Evolutionary conservation across 148 eudicot genomes (phyloP), one percentile per base, ranked within the genome.

Genomic region (Rheum nobile): DNA sequence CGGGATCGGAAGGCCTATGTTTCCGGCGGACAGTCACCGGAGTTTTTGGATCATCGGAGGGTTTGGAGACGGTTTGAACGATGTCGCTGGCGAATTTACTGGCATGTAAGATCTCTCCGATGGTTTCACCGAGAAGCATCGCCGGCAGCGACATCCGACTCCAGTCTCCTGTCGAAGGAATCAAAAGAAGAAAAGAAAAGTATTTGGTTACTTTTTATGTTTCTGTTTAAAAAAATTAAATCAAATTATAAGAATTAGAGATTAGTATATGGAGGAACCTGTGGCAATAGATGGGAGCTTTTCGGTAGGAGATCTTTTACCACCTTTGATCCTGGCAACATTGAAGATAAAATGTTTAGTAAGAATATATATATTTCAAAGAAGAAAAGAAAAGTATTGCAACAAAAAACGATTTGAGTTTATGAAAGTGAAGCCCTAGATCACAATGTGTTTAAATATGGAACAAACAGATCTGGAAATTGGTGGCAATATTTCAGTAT

Each of bases 121-220:
- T 87, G 35, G 99, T 95, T 80, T 90, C 99, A 73, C 88, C 90
- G 9, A 92, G 77, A 1, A 95, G 78, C 99, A 95, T 95, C 37
- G 99, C 90, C 47, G 93, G 86, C 61, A 95, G 80, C 1, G 98
- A 95, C 96, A 90, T 91, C 81, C 84, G 72, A 37, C 87, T 83
- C 98, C 98, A 95, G 19, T 95, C 98, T 55, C 87, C 94, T 88
- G 84, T 6, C 37, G 41, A 17, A 4, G 37, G 41, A 71, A 1
- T 8, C 13, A 77, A 34, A 67, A 48, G 41, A 55, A 39, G 42
- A 12, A 39, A 38, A 32, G 34, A 42, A 12, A 42, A 42, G 46
- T 42, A 42, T 12, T 42, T 42, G 1, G 46, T 42, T 12, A 12
- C 46, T 9, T 42, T 42, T 42, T 11, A 11, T 13, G 50, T 46